Base-by-base conservation (phyloP, 768 basidiomycete genomes). In the Lactifluus pinguis region DNA sequence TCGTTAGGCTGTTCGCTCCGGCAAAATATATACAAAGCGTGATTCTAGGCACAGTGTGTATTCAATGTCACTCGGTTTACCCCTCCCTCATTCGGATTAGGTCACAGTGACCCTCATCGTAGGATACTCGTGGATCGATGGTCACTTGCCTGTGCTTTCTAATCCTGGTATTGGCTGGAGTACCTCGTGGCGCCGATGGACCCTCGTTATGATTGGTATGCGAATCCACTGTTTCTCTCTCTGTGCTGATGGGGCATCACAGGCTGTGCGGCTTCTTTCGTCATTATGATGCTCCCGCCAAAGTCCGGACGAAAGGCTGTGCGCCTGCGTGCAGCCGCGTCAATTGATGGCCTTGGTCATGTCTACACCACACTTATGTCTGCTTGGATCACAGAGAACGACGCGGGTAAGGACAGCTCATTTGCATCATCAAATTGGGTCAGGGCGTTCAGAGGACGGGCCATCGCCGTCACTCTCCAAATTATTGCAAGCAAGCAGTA, bases 121-220 rank as follows among this genome's bases (percentile, higher is more conserved):
- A 3, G 82, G 82, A 0, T 84, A 82, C 66, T 77, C 78, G 0
- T 84, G 80, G 80, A 74, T 83, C 47, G 83, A 84, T 63, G 77
- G 76, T 6, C 78, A 84, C 66, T 60, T 79, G 1, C 66, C 69
- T 1, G 70, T 78, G 21, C 65, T 77, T 29, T 76, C 74, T n/a
- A 78, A 79, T 56, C 75, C 78, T 4, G 84, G 84, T 1, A 71
- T 79, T 8, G 84, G 83, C 3, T 81, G 79, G 69, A 65, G 69
- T 4, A 69, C 81, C 17, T 78, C 81, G 0, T 83, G 83, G 77
- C 72, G 74, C 60, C 72, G 83, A 53, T 81, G 76, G 58, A 69
- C 79, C 0, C 73, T 81, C 5, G 80, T 83, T 38, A 68, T 80
- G 49, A 78, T 80, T 30, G 81, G 80, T 78, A 55, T 51, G 73